Evolutionary conservation across 2,329 filamentous ascomycete species (phyloP).

Genomic region (Falciphora oryzae): DNA sequence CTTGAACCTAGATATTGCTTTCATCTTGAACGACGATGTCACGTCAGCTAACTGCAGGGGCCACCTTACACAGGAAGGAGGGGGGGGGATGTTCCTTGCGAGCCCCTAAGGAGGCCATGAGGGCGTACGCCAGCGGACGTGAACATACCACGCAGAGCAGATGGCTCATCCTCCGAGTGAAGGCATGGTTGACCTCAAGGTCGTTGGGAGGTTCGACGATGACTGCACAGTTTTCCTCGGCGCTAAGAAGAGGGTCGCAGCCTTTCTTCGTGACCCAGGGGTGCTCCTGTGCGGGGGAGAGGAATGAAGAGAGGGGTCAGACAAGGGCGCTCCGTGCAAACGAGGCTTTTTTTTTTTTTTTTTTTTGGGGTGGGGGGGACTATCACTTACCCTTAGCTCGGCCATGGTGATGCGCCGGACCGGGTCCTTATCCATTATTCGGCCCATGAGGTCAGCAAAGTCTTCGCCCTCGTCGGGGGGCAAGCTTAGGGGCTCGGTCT

Average conservation of each 20-base stretch:
- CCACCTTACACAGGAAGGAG: background rate
- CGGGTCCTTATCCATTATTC: slow-evolving; percentile 79
- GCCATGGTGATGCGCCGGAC: slow-evolving; percentile 76
- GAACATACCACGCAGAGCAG: slow-evolving; percentile 73
- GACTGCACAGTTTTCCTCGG: slow-evolving; percentile 80
- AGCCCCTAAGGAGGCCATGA: background rate
- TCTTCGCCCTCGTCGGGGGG: slow-evolving; percentile 58
- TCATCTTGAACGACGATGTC: slow-evolving; percentile 54
- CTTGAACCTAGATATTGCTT: slow-evolving; percentile 88
- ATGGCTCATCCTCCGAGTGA: slow-evolving; percentile 83
- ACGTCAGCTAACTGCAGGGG: background rate
- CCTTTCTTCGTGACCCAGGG: slow-evolving; percentile 86
- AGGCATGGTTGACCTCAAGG: slow-evolving; percentile 83
- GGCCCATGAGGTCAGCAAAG: slow-evolving; percentile 69
- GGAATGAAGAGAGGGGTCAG: background rate
- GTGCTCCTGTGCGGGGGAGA: slow-evolving; percentile 57
- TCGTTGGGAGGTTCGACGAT: slow-evolving; percentile 80
- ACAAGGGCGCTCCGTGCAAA: background rate
- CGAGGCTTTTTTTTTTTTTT: no score
- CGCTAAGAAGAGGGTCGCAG: slow-evolving; percentile 68
- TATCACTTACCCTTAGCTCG: slow-evolving; percentile 66
- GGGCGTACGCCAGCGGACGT: no score
- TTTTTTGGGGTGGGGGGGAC: no score
- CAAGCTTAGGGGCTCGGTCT: slow-evolving; percentile 58
- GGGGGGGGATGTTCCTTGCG: background rate